Conservation (phyloP, 257 asterid species). For the Capsicum rhomboideum region DNA sequence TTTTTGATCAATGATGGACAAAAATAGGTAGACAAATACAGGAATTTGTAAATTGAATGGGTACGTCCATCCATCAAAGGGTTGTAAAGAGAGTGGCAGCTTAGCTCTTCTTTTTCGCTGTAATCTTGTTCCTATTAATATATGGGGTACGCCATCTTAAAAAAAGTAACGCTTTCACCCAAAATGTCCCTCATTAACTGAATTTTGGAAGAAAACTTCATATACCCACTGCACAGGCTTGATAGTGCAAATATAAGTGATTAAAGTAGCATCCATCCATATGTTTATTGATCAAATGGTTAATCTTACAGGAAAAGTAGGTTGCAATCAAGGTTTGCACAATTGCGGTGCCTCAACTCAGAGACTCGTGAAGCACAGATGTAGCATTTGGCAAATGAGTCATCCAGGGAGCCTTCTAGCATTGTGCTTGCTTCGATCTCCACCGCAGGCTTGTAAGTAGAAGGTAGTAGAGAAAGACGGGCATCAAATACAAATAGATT, state of each 20-base stretch:
- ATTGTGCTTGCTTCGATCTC: constrained; percentile 14
- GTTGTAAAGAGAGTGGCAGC: background rate
- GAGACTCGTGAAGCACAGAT: constrained; percentile 56
- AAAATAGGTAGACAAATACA: background rate
- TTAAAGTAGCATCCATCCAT: background rate
- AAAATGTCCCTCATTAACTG: background rate
- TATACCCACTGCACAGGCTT: background rate
- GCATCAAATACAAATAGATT: constrained; percentile 82
- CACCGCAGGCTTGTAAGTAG: constrained; percentile 46
- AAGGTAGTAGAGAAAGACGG: constrained; percentile 87
- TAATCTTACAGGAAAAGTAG: constrained; percentile 84
- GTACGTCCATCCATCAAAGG: background rate
- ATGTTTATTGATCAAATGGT: background rate
- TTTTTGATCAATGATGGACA: too few relatives aligned
- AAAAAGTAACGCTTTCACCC: background rate
- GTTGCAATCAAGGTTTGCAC: constrained; percentile 96
- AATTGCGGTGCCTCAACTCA: constrained; percentile 82
- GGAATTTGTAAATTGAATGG: background rate
- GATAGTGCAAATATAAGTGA: background rate
- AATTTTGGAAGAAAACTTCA: background rate
- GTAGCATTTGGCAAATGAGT: constrained; percentile 66
- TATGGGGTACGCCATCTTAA: background rate
- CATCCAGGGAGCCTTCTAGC: constrained; percentile 17
- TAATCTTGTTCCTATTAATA: background rate
- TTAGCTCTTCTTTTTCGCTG: background rate